phyloP scores from a whole-genome alignment of 208 protist genomes.

The Acanthamoeba triangularis region DNA sequence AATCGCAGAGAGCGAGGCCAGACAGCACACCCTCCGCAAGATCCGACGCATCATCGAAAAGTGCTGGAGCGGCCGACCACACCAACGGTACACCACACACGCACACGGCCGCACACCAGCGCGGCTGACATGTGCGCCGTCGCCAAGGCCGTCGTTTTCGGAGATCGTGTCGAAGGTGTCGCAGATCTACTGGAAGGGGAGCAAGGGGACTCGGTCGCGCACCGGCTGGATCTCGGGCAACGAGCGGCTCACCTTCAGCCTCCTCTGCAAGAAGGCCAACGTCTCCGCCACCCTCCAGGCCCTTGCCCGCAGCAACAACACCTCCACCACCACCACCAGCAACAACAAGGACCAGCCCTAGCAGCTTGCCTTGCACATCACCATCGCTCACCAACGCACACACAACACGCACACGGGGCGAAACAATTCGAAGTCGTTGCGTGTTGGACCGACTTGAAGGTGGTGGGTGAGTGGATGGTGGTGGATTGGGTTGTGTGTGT shows the following conservation, averaged over 20 bases:
- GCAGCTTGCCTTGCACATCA: too few species aligned
- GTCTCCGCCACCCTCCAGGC: too few species aligned
- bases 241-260: not conserved
- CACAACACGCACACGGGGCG: too few species aligned
- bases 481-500: not conserved
- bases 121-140: not conserved
- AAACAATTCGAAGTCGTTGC: too few species aligned
- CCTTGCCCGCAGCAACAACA: not conserved
- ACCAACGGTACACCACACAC: not conserved
- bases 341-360: too few species aligned
- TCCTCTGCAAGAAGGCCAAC: constrained; percentile 56
- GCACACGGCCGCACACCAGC: not conserved
- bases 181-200: constrained; percentile 55
- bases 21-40: not conserved
- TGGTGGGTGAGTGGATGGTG: too few species aligned
- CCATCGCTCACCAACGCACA: too few species aligned
- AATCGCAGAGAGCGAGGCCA: not conserved
- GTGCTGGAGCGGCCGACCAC: constrained; percentile 24
- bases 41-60: constrained; percentile 21
- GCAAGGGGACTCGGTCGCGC: not conserved
- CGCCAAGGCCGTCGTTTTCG: constrained; percentile 9
- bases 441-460: too few species aligned
- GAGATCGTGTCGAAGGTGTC: constrained; percentile 51
- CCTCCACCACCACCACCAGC: too few species aligned
- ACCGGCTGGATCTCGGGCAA: constrained; percentile 40